Evolutionary conservation across 176 grass and related monocot genomes (phyloP).

Genomic region (Luzula sylvatica): DNA sequence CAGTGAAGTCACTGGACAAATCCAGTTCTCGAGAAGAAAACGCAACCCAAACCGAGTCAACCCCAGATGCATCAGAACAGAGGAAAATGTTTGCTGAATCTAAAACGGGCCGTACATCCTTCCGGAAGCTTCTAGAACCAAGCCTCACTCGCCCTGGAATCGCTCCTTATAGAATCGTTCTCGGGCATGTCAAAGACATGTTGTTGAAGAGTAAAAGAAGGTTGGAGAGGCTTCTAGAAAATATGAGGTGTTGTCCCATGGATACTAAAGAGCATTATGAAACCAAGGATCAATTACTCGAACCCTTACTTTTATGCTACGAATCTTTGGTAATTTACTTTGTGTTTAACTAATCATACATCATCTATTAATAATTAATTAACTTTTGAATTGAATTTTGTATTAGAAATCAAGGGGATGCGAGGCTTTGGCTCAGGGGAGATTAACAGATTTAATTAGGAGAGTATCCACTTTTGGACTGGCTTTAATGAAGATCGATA

Average conservation of each 20-base stretch:
- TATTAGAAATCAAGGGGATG: constrained; percentile 74
- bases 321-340: constrained; percentile 49
- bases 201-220: constrained; percentile 50
- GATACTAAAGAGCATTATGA: constrained; percentile 61
- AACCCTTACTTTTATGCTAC: constrained; percentile 55
- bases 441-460: constrained; percentile 69
- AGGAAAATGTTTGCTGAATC: constrained; percentile 66
- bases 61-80: no score
- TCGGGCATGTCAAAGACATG: constrained; percentile 71
- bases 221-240: constrained; percentile 55
- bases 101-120: constrained; percentile 46
- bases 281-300: constrained; percentile 56
- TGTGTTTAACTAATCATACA: no score
- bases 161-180: constrained; percentile 71
- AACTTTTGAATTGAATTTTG: constrained; percentile 15
- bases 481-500: constrained; percentile 68
- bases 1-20: no score
- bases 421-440: constrained; percentile 49
- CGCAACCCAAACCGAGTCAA: no score
- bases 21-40: no score
- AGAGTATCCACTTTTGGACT: constrained; percentile 71
- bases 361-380: no score
- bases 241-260: constrained; percentile 54
- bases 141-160: constrained; percentile 48
- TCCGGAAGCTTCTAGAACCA: constrained; percentile 70